Evolutionary conservation across 1,284 basidiomycete genomes (phyloP), one percentile per base, ranked within the genome.

Genomic region (Trichosporon coremiiforme): DNA sequence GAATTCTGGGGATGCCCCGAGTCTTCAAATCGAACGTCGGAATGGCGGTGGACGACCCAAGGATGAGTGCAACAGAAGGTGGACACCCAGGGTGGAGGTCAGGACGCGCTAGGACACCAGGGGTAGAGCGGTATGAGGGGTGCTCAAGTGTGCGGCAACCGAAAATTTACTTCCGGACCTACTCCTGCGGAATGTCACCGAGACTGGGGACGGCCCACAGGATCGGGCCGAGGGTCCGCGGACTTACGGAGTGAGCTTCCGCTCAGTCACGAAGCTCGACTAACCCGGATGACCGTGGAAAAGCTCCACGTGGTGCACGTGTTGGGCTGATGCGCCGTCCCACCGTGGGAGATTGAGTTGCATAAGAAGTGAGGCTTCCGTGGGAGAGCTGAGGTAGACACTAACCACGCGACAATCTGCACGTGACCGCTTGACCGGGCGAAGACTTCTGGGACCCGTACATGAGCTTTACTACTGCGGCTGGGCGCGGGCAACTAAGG

Each of bases 381-480:
- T 53, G 47, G 47, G 47, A 53, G 47, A 53, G 47, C 47, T 53
- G 47, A 20, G n/a, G 20, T 53, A 20, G 13, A 22, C 47, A 22
- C 7, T 60, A 1, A 6, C 31, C 57, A 60, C 57, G 57, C 31
- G 57, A 17, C 13, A 7, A n/a, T 5, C 5, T n/a, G n/a, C 57
- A 60, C 57, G 57, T 60, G 57, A 60, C 57, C 8, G 4, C 31
- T 33, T 25, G 31, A 31, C 15, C 31, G 29, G 31, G 4, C 57
- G 57, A 33, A 31, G 17, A 17, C 57, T 60, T 60, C 57, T 60
- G 57, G 57, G 12, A 60, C 57, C 57, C 57, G 29, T 35, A 60
- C 57, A 60, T 60, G 57, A 33, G 57, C 31, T 33, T 60, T 60
- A 60, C 57, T 60, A 60, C 31, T 53, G 47, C 45, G 20, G 5